Conservation (phyloP, 2,329 filamentous ascomycete species). For the Escovopsis sp. region DNA sequence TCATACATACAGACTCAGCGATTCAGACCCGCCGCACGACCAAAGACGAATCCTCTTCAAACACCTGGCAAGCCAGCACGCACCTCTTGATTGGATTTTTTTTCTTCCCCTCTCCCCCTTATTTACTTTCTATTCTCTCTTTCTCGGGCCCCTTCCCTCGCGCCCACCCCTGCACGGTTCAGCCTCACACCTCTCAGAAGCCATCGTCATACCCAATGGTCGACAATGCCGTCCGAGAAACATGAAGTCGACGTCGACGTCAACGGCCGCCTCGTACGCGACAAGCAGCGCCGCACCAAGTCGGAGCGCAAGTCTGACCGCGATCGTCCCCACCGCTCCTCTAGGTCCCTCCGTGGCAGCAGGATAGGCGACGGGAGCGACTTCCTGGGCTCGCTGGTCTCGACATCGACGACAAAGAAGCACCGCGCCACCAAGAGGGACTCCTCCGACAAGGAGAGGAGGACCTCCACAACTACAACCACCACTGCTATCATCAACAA, state of each 20-base stretch:
- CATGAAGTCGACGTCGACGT: conserved; percentile 24
- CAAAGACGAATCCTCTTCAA: not conserved
- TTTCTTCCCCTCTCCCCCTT: not conserved
- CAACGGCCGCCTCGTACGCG: conserved; percentile 14
- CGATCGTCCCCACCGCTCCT: conserved; percentile 17
- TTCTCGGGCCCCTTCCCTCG: not conserved
- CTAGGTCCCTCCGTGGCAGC: conserved; percentile 28
- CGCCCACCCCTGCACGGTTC: not conserved
- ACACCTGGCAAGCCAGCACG: not conserved
- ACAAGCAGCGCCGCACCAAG: conserved; percentile 19
- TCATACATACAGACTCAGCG: too few species aligned
- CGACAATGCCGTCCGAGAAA: conserved; percentile 27
- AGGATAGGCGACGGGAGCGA: conserved; percentile 26
- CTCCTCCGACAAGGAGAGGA: conserved; percentile 3
- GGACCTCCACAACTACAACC: too few species aligned
- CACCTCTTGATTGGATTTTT: too few species aligned
- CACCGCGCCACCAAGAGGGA: conserved; percentile 19
- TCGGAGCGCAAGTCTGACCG: conserved; percentile 22
- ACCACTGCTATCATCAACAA: too few species aligned
- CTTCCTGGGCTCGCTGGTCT: conserved; percentile 24
- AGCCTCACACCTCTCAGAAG: not conserved
- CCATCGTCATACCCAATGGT: conserved; percentile 13
- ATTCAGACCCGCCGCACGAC: not conserved
- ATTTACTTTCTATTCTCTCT: not conserved
- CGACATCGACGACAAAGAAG: conserved; percentile 16